These are phyloP conservation scores for Leptodermis oblonga DNA, from an alignment of 257 asterid genomes.

Conservation along the genomic window DNA sequence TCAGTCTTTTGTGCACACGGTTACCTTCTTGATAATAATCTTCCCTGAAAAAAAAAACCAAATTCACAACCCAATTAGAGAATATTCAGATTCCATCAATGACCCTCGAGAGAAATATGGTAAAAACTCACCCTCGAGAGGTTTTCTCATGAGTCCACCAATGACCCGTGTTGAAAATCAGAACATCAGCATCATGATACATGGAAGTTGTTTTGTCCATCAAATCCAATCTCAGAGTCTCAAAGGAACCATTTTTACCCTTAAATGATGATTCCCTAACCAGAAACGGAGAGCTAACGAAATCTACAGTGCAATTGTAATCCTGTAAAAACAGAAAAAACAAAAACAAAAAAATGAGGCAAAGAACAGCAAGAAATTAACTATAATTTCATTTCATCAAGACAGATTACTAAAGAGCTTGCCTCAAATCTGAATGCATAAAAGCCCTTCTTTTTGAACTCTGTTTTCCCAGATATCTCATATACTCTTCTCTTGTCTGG, in stretches of 20 bases:
- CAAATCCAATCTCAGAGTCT: conserved; percentile 77
- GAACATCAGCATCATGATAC: conserved; percentile 88
- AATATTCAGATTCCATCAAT: neutral
- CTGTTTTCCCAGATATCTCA: conserved; percentile 85
- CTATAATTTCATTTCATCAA: neutral
- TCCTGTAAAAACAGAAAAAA: conserved; percentile 48
- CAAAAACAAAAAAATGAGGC: conserved; percentile 11
- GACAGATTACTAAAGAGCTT: conserved; percentile 21
- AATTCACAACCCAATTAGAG: neutral
- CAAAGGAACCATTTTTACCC: conserved; percentile 61
- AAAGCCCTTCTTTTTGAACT: conserved; percentile 83
- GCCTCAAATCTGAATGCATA: conserved; percentile 93
- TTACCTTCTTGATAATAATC: conserved; percentile 92
- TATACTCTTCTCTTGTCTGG: conserved; percentile 59
- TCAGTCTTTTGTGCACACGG: conserved; percentile 59
- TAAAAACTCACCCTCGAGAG: conserved; percentile 66
- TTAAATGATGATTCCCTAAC: conserved; percentile 56
- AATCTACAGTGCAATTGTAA: conserved; percentile 77
- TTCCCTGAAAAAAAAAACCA: conserved; percentile 47
- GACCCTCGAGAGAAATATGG: neutral
- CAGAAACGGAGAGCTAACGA: conserved; percentile 84
- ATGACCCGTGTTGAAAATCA: conserved; percentile 88
- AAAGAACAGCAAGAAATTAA: neutral
- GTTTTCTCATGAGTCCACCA: conserved; percentile 99
- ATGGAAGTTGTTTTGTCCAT: conserved; percentile 72